Evolutionary conservation across 2,329 filamentous ascomycete species (phyloP), one percentile per base, ranked within the genome.

Genomic region (Colletotrichum trifolii): DNA sequence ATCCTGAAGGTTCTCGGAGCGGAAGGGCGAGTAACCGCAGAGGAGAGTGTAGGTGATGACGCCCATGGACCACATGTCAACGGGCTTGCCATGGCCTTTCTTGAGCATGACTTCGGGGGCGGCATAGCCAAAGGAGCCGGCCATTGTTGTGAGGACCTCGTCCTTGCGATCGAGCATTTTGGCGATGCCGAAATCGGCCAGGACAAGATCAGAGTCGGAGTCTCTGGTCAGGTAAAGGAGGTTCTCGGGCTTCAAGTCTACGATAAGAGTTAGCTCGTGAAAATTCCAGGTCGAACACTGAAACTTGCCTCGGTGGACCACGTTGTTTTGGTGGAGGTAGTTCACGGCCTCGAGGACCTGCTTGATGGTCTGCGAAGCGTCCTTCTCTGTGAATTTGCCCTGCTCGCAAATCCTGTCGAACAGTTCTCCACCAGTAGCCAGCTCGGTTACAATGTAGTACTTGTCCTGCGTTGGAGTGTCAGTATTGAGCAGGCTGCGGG

Each of bases 51-150:
- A 99, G 46, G 96, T 98, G 74, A 99, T 99, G 73, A 99, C 96
- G 68, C 96, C 96, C 80, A 99, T 87, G 3, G 96, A 98, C 96
- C 96, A 99, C 93, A 99, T 97, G 76, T 99, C 96, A 39, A 98
- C 96, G 5, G 96, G 93, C 80, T 98, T 99, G 76, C 96, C 96
- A 77, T 99, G 96, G 17, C 96, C 96, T 75, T 93, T 90, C 84
- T 97, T 97, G 69, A 97, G 85, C 96, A 99, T 99, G 65, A 99
- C 94, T 78, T 99, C 96, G 8, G 96, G 96, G 2, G 96, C 96
- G 17, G 96, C 96, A 74, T 99, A 99, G 59, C 96, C 96, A 75
- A 99, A 98, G 0, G 96, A 98, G 47, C 96, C 96, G 47, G 96
- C 96, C 96, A 99, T 99, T 55, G 94, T 98, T 71, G 94, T 98